phyloP scores from a whole-genome alignment of 2,329 filamentous ascomycete species.

The Talaromyces funiculosus region DNA sequence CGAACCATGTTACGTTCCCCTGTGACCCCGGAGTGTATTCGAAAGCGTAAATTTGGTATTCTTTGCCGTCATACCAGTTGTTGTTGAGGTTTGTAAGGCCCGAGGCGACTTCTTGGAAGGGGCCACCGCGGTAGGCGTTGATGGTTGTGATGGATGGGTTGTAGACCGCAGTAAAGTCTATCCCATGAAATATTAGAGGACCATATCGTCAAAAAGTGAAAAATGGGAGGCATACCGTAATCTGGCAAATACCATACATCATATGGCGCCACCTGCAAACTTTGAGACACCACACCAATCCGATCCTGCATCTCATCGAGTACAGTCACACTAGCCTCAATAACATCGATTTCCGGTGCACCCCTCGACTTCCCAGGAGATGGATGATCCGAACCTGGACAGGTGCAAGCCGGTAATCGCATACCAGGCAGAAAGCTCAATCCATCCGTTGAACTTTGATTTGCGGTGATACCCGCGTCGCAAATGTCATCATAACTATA shows the following conservation, averaged over 20 bases:
- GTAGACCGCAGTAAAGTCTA: slow-evolving; percentile 61
- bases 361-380: slow-evolving; percentile 59
- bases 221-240: slow-evolving; percentile 35
- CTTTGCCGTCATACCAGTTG: slow-evolving; percentile 60
- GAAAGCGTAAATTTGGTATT: slow-evolving; percentile 58
- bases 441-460: slow-evolving; percentile 63
- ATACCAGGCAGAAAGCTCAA: slow-evolving; percentile 64
- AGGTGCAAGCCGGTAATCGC: slow-evolving; percentile 64
- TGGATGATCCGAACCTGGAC: slow-evolving; percentile 59
- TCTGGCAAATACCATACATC: slow-evolving; percentile 65
- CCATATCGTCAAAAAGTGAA: neutral
- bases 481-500: slow-evolving; percentile 66
- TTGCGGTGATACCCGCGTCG: slow-evolving; percentile 65
- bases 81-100: slow-evolving; percentile 58
- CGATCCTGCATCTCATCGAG: slow-evolving; percentile 46
- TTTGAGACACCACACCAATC: slow-evolving; percentile 60
- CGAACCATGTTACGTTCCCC: slow-evolving; percentile 63
- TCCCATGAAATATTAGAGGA: neutral
- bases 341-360: slow-evolving; percentile 65
- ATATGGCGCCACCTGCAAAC: slow-evolving; percentile 63
- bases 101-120: slow-evolving; percentile 60
- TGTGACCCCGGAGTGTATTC: slow-evolving; percentile 57
- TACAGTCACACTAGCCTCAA: slow-evolving; percentile 60
- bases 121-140: slow-evolving; percentile 57
- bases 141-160: slow-evolving; percentile 52